These are phyloP conservation scores for Candolleomyces efflorescens DNA, from an alignment of 768 basidiomycete species.

Conservation along the genomic window DNA sequence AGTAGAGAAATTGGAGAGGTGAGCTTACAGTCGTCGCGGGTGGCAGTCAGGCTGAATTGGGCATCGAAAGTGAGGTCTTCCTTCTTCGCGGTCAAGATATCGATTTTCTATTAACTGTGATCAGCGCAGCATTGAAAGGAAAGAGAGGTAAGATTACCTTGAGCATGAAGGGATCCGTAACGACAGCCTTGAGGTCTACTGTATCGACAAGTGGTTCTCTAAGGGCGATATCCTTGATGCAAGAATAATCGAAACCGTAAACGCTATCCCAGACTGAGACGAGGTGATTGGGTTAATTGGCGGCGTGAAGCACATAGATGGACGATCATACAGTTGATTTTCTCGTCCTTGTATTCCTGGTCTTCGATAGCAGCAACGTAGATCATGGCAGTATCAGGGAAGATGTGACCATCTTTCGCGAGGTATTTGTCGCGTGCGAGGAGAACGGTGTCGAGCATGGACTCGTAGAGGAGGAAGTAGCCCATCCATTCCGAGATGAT, in stretches of 20 bases:
- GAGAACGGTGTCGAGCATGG: slow-evolving; percentile 98
- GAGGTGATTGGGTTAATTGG: background rate
- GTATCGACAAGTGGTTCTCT: slow-evolving; percentile 97
- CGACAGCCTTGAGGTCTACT: slow-evolving; percentile 95
- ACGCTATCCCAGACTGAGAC: slow-evolving; percentile 98
- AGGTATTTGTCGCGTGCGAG: slow-evolving; percentile 96
- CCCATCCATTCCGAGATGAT: slow-evolving; percentile 99
- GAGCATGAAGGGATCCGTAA: slow-evolving; percentile 86
- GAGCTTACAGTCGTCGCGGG: slow-evolving; percentile 87
- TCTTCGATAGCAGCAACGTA: slow-evolving; percentile 98
- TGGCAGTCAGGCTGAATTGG: slow-evolving; percentile 75
- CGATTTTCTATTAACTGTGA: slow-evolving; percentile 52
- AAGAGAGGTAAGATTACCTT: slow-evolving; percentile 48
- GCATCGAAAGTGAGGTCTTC: slow-evolving; percentile 88
- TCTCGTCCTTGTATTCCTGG: slow-evolving; percentile 99
- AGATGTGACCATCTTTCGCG: slow-evolving; percentile 85
- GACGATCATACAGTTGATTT: slow-evolving; percentile 84
- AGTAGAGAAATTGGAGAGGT: background rate
- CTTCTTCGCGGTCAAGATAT: slow-evolving; percentile 88
- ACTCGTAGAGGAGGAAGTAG: slow-evolving; percentile 98
- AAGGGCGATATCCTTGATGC: slow-evolving; percentile 98
- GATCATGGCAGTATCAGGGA: slow-evolving; percentile 91
- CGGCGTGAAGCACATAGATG: background rate
- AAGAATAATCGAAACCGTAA: slow-evolving; percentile 98
- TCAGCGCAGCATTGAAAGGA: background rate